These are phyloP conservation scores for Penicillium fimorum DNA, from an alignment of 495 filamentous ascomycete genomes.

Conservation along the genomic window DNA sequence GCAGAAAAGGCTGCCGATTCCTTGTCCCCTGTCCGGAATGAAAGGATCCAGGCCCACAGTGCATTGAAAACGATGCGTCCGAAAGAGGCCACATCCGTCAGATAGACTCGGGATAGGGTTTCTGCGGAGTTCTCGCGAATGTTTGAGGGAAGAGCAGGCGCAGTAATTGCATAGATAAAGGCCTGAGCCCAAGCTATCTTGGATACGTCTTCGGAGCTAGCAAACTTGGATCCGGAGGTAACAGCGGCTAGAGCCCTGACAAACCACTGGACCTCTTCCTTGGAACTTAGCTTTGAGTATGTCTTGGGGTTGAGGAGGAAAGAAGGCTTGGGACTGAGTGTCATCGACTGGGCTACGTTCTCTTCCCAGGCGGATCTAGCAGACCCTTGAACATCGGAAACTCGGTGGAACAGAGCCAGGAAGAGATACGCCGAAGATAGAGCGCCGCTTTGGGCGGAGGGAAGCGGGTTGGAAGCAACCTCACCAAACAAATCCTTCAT, in stretches of 20 bases:
- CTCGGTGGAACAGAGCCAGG: conserved; percentile 53
- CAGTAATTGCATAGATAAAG: conserved; percentile 74
- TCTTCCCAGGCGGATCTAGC: conserved; percentile 44
- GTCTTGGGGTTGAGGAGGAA: conserved; percentile 81
- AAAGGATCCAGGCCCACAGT: conserved; percentile 79
- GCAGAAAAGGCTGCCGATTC: conserved; percentile 70
- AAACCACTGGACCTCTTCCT: conserved; percentile 76
- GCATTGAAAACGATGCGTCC: conserved; percentile 62
- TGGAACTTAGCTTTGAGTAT: conserved; percentile 69
- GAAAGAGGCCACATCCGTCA: conserved; percentile 51
- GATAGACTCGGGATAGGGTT: conserved; percentile 59
- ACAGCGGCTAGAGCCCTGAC: conserved; percentile 65
- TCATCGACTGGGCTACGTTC: conserved; percentile 61
- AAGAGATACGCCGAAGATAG: conserved; percentile 71
- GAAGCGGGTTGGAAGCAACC: conserved; percentile 68
- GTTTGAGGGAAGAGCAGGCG: conserved; percentile 51
- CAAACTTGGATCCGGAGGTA: conserved; percentile 42
- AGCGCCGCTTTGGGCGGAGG: conserved; percentile 73
- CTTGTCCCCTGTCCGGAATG: conserved; percentile 64
- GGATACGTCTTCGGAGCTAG: conserved; percentile 31
- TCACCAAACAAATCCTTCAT: conserved; percentile 76
- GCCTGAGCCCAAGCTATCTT: conserved; percentile 73
- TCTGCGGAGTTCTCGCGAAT: conserved; percentile 58
- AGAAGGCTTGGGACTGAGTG: conserved; percentile 69
- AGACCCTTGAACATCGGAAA: conserved; percentile 31